These are phyloP conservation scores for Clarireedia sp. DNA, from an alignment of 2,329 filamentous ascomycete genomes.

Conservation along the genomic window DNA sequence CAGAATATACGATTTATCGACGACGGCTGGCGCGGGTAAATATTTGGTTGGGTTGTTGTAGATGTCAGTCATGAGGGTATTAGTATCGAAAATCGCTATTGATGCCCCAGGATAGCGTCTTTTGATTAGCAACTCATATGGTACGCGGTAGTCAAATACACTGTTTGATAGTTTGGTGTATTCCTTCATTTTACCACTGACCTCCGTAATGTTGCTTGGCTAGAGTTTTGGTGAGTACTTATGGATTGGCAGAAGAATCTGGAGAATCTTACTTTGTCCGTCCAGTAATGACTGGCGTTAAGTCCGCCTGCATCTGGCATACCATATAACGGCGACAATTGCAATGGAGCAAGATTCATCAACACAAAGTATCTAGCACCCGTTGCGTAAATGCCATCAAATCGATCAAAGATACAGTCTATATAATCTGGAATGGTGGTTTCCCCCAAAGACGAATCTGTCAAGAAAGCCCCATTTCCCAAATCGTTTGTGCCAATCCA, in stretches of 20 bases:
- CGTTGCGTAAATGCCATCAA: conserved; percentile 55
- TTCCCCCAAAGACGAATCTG: conserved; percentile 48
- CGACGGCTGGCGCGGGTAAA: conserved; percentile 55
- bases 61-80: conserved; percentile 58
- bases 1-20: conserved; percentile 47
- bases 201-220: conserved; percentile 40
- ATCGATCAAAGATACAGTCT: conserved; percentile 57
- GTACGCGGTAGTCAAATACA: conserved; percentile 42
- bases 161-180: conserved; percentile 44
- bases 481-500: conserved; percentile 82
- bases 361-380: conserved; percentile 66
- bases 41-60: conserved; percentile 52
- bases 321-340: conserved; percentile 61
- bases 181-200: conserved; percentile 40
- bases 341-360: conserved; percentile 59
- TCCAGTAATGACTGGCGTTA: conserved; percentile 39
- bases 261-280: conserved; percentile 21
- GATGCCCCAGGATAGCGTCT: conserved; percentile 49
- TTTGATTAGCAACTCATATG: conserved; percentile 37
- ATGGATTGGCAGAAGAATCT: not conserved
- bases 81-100: conserved; percentile 60
- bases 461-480: conserved; percentile 56
- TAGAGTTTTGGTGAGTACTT: conserved; percentile 31
- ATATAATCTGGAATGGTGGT: conserved; percentile 58
- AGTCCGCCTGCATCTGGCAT: conserved; percentile 36